phyloP scores from a whole-genome alignment of 768 basidiomycete species.

The Phaeotremella fagi region DNA sequence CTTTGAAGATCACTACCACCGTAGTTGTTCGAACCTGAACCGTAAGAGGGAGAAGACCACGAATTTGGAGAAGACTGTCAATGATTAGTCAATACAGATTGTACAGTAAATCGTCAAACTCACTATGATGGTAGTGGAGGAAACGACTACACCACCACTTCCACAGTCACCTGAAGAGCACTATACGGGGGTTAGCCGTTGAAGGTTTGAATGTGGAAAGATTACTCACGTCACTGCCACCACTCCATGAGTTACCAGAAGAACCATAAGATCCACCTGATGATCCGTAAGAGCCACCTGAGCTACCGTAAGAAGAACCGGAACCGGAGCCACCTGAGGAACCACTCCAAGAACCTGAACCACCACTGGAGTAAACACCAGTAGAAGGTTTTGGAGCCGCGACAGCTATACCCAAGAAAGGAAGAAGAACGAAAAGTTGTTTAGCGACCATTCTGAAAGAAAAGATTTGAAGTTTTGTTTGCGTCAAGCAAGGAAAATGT shows the following conservation, averaged over 20 bases:
- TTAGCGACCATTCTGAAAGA: not conserved
- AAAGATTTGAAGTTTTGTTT: not conserved
- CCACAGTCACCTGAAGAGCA: not conserved
- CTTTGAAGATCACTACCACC: not conserved
- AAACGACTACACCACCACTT: not conserved
- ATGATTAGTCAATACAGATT: not conserved
- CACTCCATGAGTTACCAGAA: not conserved
- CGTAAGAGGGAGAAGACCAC: not conserved
- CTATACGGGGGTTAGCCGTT: not conserved
- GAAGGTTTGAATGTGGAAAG: not conserved
- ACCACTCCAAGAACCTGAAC: not conserved
- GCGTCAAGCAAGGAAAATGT: not conserved
- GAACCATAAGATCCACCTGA: not conserved
- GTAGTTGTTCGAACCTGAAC: not conserved
- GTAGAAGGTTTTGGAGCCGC: not conserved
- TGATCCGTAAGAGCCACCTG: not conserved
- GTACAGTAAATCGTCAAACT: not conserved
- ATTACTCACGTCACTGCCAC: not conserved
- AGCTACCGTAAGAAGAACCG: not conserved
- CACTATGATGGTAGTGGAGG: not conserved
- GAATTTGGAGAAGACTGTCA: not conserved
- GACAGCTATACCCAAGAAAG: not conserved
- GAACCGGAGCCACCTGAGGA: not conserved
- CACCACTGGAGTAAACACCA: not conserved
- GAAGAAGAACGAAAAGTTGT: not conserved